These are phyloP conservation scores for Coemansia sp. DNA, from an alignment of 192 early-diverging fungal genomes.

Conservation along the genomic window DNA sequence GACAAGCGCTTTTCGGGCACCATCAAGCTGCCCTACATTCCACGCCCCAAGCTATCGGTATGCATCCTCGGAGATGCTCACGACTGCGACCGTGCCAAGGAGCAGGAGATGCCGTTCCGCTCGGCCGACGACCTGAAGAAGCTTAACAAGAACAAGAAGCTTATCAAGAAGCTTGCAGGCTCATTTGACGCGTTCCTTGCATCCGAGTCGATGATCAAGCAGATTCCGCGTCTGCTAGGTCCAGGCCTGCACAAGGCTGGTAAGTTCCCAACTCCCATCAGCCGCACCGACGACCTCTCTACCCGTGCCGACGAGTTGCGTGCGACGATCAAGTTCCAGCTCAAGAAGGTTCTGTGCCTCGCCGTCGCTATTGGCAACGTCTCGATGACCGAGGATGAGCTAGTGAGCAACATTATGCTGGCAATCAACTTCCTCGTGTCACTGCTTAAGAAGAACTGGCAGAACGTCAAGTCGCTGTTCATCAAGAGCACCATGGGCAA, in stretches of 20 bases:
- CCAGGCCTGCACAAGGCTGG: slow-evolving; percentile 99
- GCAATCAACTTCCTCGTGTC: slow-evolving; percentile 98
- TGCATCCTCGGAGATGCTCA: slow-evolving; percentile 95
- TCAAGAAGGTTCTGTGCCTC: slow-evolving; percentile 98
- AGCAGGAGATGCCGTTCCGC: slow-evolving; percentile 81
- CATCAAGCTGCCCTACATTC: slow-evolving; percentile 89
- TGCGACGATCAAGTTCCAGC: slow-evolving; percentile 99
- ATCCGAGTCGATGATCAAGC: slow-evolving; percentile 97
- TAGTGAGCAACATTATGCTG: slow-evolving; percentile 96
- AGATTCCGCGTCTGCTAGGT: slow-evolving; percentile 97
- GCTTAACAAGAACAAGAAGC: slow-evolving; percentile 99
- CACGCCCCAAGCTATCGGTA: slow-evolving; percentile 92
- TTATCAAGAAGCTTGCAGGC: slow-evolving; percentile 99
- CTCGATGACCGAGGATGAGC: slow-evolving; percentile 91
- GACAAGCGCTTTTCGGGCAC: slow-evolving; percentile 99
- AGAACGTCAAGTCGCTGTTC: slow-evolving; percentile 97
- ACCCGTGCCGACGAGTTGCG: slow-evolving; percentile 92
- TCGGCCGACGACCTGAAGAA: slow-evolving; percentile 99
- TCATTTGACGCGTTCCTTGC: slow-evolving; percentile 98
- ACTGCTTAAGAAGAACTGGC: slow-evolving; percentile 98
- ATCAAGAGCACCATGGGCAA: slow-evolving; percentile 98
- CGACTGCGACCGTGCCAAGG: slow-evolving; percentile 95
- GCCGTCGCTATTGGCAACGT: slow-evolving; percentile 96
- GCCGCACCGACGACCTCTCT: slow-evolving; percentile 81
- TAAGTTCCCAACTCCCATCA: slow-evolving; percentile 97